Evolutionary conservation across 2,329 filamentous ascomycete genomes (phyloP).

Genomic region (Pseudocercospora cruenta): DNA sequence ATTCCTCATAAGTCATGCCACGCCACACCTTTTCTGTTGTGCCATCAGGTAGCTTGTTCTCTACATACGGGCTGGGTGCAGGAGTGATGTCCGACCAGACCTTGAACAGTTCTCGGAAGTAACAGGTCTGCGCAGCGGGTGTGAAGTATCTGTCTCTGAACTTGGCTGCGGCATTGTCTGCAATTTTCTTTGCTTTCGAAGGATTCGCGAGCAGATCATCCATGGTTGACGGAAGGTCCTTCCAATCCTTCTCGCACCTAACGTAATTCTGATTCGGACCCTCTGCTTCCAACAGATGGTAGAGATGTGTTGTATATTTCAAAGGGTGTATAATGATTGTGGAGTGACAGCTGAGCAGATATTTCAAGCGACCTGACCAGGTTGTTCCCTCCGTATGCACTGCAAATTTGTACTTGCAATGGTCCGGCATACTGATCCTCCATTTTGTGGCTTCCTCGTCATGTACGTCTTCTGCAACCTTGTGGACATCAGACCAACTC

Average conservation of each 20-base stretch:
- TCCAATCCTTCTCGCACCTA: constrained; percentile 36
- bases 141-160: constrained; percentile 33
- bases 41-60: constrained; percentile 22
- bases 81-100: constrained; percentile 38
- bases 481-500: constrained; percentile 52
- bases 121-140: constrained; percentile 37
- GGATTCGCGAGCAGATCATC: constrained; percentile 31
- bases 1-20: constrained; percentile 37
- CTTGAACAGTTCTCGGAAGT: constrained; percentile 38
- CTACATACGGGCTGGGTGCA: constrained; percentile 29
- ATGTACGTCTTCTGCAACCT: constrained; percentile 30
- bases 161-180: constrained; percentile 29
- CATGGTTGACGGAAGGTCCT: constrained; percentile 34
- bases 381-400: constrained; percentile 42
- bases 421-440: constrained; percentile 37
- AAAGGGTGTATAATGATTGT: constrained; percentile 37
- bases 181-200: constrained; percentile 30
- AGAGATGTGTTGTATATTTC: constrained; percentile 38
- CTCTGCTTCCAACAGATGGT: constrained; percentile 34
- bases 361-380: constrained; percentile 41
- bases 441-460: constrained; percentile 31
- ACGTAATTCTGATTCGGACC: constrained; percentile 40
- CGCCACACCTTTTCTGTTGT: constrained; percentile 28
- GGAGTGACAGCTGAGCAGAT: constrained; percentile 40
- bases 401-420: constrained; percentile 39